Base-by-base conservation (phyloP, 1,284 basidiomycete genomes). In the Ustilago cynodontis region DNA sequence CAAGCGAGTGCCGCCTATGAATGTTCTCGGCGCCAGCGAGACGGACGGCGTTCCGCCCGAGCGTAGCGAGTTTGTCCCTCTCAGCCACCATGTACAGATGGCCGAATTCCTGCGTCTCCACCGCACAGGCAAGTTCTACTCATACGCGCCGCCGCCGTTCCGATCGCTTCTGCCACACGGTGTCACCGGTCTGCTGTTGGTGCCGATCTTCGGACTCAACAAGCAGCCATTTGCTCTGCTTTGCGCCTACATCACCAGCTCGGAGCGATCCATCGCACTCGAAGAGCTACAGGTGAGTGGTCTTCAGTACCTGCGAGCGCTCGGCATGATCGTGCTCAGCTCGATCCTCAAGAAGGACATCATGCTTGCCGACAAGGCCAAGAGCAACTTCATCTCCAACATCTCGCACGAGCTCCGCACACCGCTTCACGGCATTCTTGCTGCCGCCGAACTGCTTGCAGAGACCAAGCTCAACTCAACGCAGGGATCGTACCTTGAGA, bases 201-300 rank as follows among this genome's bases (percentile, higher is more conserved):
- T 96, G 20, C 95, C 95, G 1, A 93, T 98, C 55, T 95, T 94
- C 86, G 95, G 95, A 73, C 91, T 97, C 61, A 94, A 97, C 87
- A 93, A 94, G 87, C 91, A 86, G 64, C 94, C 95, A 0, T 98
- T 98, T 82, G 94, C 94, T 2, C 86, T 98, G 79, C 88, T 98
- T 39, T 95, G 94, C 80, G 94, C 94, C 4, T 97, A 95, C 86
- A 92, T 92, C 0, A 67, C 72, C 91, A 91, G 47, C 91, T 93
- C 78, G 90, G 93, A 77, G 89, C 90, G 11, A 92, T 93, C 82
- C 91, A 93, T 81, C 93, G 92, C 86, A 87, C 95, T 81, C 93
- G 97, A 88, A 93, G 82, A 85, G 61, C 57, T 84, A 24, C 72
- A 80, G 41, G 82, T 94, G 0, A 94, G 95, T 83, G 95, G 96